phyloP scores from a whole-genome alignment of 2,329 filamentous ascomycete genomes.

The Periconia digitata region DNA sequence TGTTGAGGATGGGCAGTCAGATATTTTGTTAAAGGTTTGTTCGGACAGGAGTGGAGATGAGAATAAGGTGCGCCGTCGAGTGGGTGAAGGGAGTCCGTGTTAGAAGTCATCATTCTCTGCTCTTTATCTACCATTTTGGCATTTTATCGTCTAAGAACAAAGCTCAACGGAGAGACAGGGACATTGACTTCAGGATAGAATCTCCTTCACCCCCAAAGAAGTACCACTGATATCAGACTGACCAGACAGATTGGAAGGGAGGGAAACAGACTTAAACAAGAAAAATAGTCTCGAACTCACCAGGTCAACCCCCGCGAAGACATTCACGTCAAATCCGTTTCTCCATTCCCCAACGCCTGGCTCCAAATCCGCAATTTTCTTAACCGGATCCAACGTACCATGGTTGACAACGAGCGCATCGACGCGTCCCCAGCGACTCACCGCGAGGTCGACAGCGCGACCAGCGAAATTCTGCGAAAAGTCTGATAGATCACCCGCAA shows the following conservation, averaged over 20 bases:
- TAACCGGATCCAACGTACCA: slow-evolving; percentile 75
- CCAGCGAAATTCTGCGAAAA: slow-evolving; percentile 50
- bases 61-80: too few species aligned
- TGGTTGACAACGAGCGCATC: slow-evolving; percentile 90
- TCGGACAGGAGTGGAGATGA: too few species aligned
- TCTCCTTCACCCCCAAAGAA: too few species aligned
- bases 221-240: too few species aligned
- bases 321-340: slow-evolving; percentile 75
- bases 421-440: slow-evolving; percentile 68
- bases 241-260: too few species aligned
- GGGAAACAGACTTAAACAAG: too few species aligned
- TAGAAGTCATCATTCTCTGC: too few species aligned
- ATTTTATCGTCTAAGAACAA: too few species aligned
- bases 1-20: background rate
- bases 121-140: too few species aligned
- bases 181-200: too few species aligned
- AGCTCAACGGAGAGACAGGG: too few species aligned
- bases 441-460: slow-evolving; percentile 65
- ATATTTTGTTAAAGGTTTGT: background rate
- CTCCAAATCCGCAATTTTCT: slow-evolving; percentile 66
- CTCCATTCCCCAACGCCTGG: slow-evolving; percentile 74
- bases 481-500: slow-evolving; percentile 61
- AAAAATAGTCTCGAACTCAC: slow-evolving; percentile 51
- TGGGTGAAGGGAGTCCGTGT: too few species aligned
- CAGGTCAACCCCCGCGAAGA: slow-evolving; percentile 79